Evolutionary conservation across 495 filamentous ascomycete species (phyloP).

Genomic region (Wilcoxina mikolae): DNA sequence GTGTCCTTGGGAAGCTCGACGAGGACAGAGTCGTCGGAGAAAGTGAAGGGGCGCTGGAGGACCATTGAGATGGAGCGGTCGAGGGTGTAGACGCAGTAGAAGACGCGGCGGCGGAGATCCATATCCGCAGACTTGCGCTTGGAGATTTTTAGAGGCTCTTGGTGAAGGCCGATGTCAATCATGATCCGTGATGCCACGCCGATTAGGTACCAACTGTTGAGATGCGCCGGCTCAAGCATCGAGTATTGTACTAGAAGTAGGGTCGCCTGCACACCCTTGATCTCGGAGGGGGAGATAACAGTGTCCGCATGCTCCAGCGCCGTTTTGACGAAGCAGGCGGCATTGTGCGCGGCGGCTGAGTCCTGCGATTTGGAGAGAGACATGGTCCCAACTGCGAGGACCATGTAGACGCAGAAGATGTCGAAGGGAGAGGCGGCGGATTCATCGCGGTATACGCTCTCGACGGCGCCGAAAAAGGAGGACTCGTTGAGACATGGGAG

Average conservation of each 20-base stretch:
- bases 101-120: slow-evolving; percentile 63
- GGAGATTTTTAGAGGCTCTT: slow-evolving; percentile 60
- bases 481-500: slow-evolving; percentile 69
- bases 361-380: slow-evolving; percentile 48
- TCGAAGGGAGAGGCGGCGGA: slow-evolving; percentile 55
- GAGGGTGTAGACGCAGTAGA: slow-evolving; percentile 71
- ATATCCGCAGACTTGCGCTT: slow-evolving; percentile 46
- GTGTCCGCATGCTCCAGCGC: slow-evolving; percentile 63
- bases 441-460: slow-evolving; percentile 58
- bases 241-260: slow-evolving; percentile 75
- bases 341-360: slow-evolving; percentile 26
- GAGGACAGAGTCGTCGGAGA: slow-evolving; percentile 73
- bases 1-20: slow-evolving; percentile 42
- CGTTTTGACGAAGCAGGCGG: slow-evolving; percentile 28
- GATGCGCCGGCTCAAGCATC: slow-evolving; percentile 71
- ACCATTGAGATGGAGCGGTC: slow-evolving; percentile 74
- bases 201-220: slow-evolving; percentile 80
- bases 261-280: slow-evolving; percentile 68
- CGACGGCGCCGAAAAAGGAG: slow-evolving; percentile 56
- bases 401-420: slow-evolving; percentile 74
- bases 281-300: slow-evolving; percentile 68
- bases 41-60: slow-evolving; percentile 67
- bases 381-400: slow-evolving; percentile 63
- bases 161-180: slow-evolving; percentile 77
- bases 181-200: slow-evolving; percentile 73